Conservation (phyloP, 371 early-diverging fungal species). For the Circinella umbellata region DNA sequence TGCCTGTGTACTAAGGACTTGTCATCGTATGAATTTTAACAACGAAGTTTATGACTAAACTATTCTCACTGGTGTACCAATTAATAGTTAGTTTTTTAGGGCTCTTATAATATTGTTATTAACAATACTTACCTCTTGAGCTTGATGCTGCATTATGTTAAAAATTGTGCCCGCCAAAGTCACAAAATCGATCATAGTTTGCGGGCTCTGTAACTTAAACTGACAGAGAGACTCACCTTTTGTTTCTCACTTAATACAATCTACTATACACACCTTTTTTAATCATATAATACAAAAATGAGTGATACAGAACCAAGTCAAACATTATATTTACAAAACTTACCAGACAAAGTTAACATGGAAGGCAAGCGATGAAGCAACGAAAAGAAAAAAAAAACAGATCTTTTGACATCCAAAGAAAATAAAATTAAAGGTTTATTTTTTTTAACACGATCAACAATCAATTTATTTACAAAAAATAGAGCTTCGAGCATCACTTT, state of each 20-base stretch:
- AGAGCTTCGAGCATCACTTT: constrained; percentile 76
- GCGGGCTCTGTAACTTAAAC: too few species aligned
- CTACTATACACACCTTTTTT: background rate
- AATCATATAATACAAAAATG: constrained; percentile 9
- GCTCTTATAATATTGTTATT: too few species aligned
- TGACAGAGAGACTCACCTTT: background rate
- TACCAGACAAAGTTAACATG: constrained; percentile 19
- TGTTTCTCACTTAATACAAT: background rate
- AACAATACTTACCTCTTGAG: too few species aligned
- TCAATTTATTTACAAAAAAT: background rate
- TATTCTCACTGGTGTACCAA: too few species aligned
- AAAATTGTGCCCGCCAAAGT: too few species aligned
- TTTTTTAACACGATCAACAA: background rate
- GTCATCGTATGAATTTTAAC: too few species aligned
- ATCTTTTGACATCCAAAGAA: too few species aligned
- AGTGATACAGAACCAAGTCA: constrained; percentile 25
- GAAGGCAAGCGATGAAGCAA: constrained; percentile 17
- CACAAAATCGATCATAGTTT: too few species aligned
- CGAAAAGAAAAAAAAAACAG: background rate
- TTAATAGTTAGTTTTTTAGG: too few species aligned
- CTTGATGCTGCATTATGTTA: too few species aligned
- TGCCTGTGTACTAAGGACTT: too few species aligned
- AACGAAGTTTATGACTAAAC: too few species aligned
- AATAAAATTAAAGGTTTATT: background rate
- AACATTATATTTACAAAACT: constrained; percentile 24